A percentile compares a stretch with the other conserved stretches of the same genome.
These are phyloP conservation scores for Prototheca wickerhamii DNA, from an alignment of 163 green algal genomes.

Conservation along the genomic window DNA sequence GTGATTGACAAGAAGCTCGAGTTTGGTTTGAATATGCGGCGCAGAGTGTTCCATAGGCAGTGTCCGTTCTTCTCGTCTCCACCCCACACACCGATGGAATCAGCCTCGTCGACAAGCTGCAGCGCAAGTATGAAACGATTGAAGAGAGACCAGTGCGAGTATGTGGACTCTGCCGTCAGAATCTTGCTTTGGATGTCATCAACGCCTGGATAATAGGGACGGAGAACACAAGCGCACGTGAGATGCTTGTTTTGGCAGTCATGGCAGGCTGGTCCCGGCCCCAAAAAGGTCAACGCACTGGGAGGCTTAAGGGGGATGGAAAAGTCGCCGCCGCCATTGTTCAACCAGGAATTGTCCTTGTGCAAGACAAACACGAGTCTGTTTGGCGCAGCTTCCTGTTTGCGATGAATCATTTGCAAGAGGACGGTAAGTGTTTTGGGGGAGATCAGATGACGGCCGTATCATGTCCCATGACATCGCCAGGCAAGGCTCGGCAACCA, in stretches of 20 bases:
- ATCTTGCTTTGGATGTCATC: conserved; percentile 30
- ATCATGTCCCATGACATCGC: too few relatives aligned
- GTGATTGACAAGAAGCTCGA: too few relatives aligned
- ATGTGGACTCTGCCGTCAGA: conserved; percentile 41
- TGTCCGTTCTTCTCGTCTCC: too few relatives aligned
- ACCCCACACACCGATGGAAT: too few relatives aligned
- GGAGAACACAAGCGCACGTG: not conserved
- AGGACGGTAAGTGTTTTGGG: too few relatives aligned
- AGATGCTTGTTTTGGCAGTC: not conserved
- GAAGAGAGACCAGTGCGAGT: conserved; percentile 53
- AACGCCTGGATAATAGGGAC: not conserved
- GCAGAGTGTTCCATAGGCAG: too few relatives aligned
- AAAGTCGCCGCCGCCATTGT: conserved; percentile 50
- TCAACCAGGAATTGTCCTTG: conserved; percentile 49
- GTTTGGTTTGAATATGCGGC: too few relatives aligned
- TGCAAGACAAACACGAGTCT: conserved; percentile 67
- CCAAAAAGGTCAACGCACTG: too few relatives aligned
- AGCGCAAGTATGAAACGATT: conserved; percentile 50
- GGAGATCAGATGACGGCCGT: too few relatives aligned
- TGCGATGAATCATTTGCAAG: not conserved
- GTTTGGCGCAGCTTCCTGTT: not conserved
- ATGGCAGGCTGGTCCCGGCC: too few relatives aligned
- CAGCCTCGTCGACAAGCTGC: conserved; percentile 51
- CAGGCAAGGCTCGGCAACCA: not conserved
- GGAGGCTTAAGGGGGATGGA: conserved; percentile 43